Conservation (phyloP, 805 yeast species). For the Barnettozyma siamensis region DNA sequence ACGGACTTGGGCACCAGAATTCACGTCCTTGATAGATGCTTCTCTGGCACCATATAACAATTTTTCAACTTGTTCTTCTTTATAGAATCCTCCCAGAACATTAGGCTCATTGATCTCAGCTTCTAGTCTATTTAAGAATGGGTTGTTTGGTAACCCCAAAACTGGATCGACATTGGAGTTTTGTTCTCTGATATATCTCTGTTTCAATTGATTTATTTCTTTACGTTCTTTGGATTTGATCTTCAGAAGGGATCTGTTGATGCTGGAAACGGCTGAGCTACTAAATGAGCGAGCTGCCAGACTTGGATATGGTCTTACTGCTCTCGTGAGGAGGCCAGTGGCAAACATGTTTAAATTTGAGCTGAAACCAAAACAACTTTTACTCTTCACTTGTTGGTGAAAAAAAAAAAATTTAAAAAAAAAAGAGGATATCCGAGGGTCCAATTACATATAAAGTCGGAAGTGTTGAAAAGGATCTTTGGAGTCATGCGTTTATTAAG, state of each 20-base stretch:
- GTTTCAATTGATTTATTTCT: slow-evolving; percentile 23
- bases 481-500: too few relatives aligned
- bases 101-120: slow-evolving; percentile 63
- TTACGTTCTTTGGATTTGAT: slow-evolving; percentile 21
- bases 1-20: slow-evolving; percentile 6
- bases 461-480: not conserved
- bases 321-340: slow-evolving; percentile 12
- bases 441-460: not conserved
- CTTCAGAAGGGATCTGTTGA: slow-evolving; percentile 22
- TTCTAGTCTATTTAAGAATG: slow-evolving; percentile 62
- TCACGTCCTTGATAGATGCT: slow-evolving; percentile 36
- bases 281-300: slow-evolving; percentile 11
- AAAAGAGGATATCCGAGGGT: not conserved
- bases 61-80: slow-evolving; percentile 63
- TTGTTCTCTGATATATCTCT: slow-evolving; percentile 22
- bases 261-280: slow-evolving; percentile 3
- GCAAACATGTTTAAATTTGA: slow-evolving; percentile 1
- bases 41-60: slow-evolving; percentile 73
- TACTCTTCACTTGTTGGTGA: not conserved
- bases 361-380: not conserved
- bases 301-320: slow-evolving; percentile 6
- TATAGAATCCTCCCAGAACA: slow-evolving; percentile 55
- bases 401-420: slow-evolving; percentile 7
- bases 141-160: slow-evolving; percentile 60
- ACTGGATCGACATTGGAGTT: slow-evolving; percentile 61